Conservation (phyloP, 352 stramenopile species). For the Globisporangium radiosum region DNA sequence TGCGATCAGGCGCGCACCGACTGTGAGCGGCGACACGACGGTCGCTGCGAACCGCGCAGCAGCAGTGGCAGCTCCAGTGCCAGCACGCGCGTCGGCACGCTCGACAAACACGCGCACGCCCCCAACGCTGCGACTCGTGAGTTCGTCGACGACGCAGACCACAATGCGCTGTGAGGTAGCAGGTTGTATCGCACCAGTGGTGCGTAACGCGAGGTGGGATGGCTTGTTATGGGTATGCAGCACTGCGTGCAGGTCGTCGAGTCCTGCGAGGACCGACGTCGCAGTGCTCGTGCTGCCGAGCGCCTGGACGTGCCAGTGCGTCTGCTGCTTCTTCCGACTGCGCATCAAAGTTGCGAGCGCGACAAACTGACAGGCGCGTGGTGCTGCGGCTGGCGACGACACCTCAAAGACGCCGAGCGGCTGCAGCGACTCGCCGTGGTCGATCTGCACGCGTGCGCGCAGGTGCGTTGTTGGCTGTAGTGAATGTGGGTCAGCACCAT, state of each 20-base stretch:
- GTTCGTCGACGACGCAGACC: constrained; percentile 47
- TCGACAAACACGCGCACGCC: constrained; percentile 58
- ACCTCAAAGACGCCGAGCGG: constrained; percentile 41
- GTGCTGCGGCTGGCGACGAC: constrained; percentile 6
- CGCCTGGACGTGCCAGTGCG: constrained; percentile 42
- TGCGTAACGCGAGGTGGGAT: no score
- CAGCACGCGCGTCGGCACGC: constrained; percentile 20
- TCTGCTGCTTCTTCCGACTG: constrained; percentile 39
- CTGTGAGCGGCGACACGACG: constrained; percentile 55
- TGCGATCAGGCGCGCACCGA: constrained; percentile 53
- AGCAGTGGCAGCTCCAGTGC: no score
- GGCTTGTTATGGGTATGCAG: constrained; percentile 8
- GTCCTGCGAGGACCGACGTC: constrained; percentile 37
- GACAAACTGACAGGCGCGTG: constrained; percentile 34
- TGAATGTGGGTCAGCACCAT: no score
- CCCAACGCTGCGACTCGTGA: constrained; percentile 34
- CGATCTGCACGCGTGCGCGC: constrained; percentile 29
- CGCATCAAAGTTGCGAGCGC: constrained; percentile 32
- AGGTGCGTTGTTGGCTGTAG: not conserved
- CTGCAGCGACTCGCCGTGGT: constrained; percentile 45
- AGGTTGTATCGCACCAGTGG: constrained; percentile 15
- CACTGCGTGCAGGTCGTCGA: constrained; percentile 47
- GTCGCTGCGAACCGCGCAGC: constrained; percentile 17
- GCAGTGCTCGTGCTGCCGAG: constrained; percentile 32
- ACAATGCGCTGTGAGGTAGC: constrained; percentile 13